Evolutionary conservation across 257 asterid species (phyloP).

Genomic region (Parsonsia alboflavescens): DNA sequence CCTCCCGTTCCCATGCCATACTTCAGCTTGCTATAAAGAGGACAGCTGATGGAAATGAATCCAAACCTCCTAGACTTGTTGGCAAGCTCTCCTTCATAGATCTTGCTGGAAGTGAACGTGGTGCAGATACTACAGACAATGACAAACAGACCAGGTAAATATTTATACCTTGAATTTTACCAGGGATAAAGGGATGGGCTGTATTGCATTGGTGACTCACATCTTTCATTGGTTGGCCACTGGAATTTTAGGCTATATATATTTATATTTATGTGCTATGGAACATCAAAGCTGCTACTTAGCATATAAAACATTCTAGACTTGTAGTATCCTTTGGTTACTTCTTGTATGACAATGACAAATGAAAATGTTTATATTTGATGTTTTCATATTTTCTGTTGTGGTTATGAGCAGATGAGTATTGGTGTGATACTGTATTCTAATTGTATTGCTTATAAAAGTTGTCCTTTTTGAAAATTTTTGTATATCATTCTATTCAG

Average conservation of each 20-base stretch:
- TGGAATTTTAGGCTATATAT: neutral
- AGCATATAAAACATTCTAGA: neutral
- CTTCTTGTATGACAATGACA: neutral
- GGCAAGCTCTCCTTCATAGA: constrained; percentile 99
- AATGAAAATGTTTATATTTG: neutral
- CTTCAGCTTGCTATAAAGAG: constrained; percentile 90
- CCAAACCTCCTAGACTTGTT: constrained; percentile 82
- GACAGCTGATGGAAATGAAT: constrained; percentile 77
- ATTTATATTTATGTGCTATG: neutral
- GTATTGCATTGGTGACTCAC: neutral
- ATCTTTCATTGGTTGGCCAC: neutral
- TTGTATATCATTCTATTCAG: neutral
- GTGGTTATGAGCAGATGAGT: neutral
- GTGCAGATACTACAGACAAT: constrained; percentile 99
- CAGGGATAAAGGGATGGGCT: neutral
- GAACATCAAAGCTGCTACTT: neutral
- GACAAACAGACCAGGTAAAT: constrained; percentile 92
- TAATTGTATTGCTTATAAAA: neutral
- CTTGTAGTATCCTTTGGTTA: no score
- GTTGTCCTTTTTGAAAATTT: neutral
- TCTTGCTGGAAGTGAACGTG: constrained; percentile 99
- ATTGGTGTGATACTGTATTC: neutral
- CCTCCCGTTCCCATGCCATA: constrained; percentile 98
- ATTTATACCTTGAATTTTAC: neutral
- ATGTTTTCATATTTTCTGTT: neutral